Percentiles rank a stretch among this genome's conserved stretches.
These are phyloP conservation scores for Glebionis coronaria DNA, from an alignment of 129 eudicot species.

Conservation along the genomic window DNA sequence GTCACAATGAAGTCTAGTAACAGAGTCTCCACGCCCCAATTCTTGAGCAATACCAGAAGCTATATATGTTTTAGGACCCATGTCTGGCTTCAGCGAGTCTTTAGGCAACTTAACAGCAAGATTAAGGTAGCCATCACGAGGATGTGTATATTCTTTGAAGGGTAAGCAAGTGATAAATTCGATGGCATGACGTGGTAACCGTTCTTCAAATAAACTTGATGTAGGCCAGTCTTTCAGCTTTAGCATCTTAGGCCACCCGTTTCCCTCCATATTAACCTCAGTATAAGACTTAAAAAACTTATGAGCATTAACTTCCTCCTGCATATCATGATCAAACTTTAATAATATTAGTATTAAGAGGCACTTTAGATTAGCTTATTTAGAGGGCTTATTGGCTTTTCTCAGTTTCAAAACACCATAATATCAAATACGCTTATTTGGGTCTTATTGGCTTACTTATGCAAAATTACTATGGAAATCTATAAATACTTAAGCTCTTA, in stretches of 20 bases:
- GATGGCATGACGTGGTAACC: slow-evolving; percentile 67
- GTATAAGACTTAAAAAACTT: slow-evolving; percentile 51
- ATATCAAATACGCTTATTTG: no score
- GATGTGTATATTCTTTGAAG: slow-evolving; percentile 73
- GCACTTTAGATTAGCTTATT: no score
- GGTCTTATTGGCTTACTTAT: no score
- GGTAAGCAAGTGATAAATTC: slow-evolving; percentile 64
- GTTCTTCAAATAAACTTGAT: slow-evolving; percentile 52
- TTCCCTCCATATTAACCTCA: slow-evolving; percentile 24
- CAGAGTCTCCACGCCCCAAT: slow-evolving; percentile 83
- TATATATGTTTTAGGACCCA: slow-evolving; percentile 85
- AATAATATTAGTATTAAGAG: neutral
- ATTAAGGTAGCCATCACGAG: slow-evolving; percentile 55
- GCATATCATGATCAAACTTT: slow-evolving; percentile 20
- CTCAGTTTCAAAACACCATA: no score
- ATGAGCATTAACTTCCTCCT: slow-evolving; percentile 56
- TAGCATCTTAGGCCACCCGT: slow-evolving; percentile 54
- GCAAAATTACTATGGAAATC: no score
- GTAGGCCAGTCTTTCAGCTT: slow-evolving; percentile 84
- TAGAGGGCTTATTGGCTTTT: no score
- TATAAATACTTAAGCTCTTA: no score
- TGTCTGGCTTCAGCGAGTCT: slow-evolving; percentile 49
- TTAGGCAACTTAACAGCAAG: slow-evolving; percentile 55
- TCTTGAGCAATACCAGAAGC: slow-evolving; percentile 70
- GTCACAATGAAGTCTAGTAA: slow-evolving; percentile 68